phyloP scores from a whole-genome alignment of 176 grass and related monocot genomes.

The Avena insularis region DNA sequence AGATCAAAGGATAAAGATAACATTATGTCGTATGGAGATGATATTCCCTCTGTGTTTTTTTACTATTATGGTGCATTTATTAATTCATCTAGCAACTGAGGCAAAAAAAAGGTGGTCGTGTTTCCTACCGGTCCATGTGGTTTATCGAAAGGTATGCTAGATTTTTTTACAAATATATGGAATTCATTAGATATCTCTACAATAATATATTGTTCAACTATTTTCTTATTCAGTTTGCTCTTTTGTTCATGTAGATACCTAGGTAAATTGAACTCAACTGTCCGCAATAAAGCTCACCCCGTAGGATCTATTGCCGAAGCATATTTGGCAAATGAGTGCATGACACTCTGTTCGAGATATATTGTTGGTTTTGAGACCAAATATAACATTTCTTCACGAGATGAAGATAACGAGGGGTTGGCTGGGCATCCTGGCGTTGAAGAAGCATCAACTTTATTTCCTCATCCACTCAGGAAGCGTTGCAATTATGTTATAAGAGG shows the following conservation, averaged over 20 bases:
- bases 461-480: background rate
- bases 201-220: no score
- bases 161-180: no score
- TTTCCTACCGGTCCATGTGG: background rate
- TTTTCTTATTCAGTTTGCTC: no score
- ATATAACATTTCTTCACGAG: background rate
- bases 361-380: background rate
- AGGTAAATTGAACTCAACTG: background rate
- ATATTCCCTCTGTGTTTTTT: background rate
- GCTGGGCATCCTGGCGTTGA: background rate
- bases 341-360: no score
- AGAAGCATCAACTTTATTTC: background rate
- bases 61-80: conserved; percentile 1
- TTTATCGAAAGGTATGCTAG: background rate
- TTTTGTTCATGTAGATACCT: background rate
- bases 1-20: background rate
- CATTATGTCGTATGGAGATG: background rate
- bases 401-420: background rate
- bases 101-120: background rate
- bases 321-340: no score
- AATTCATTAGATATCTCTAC: no score
- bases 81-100: background rate
- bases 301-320: no score
- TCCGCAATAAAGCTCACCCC: no score
- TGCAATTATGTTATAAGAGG: background rate